Conservation (phyloP, 2,329 filamentous ascomycete genomes). For the Colletotrichum lini region DNA sequence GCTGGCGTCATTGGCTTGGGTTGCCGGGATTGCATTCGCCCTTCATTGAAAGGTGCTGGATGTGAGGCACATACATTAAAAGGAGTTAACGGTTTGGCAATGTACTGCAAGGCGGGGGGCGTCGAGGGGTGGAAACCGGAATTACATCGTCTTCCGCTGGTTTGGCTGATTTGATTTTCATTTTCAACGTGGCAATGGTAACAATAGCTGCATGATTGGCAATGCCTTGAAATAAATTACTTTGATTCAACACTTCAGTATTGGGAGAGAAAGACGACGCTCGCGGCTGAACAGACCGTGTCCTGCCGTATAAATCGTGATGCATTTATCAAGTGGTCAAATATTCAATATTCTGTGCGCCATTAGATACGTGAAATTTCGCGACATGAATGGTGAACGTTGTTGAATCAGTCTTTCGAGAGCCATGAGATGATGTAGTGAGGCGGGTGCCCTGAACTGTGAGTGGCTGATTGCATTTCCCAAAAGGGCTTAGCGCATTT, state of each 20-base stretch:
- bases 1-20: conserved; percentile 39
- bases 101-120: conserved; percentile 34
- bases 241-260: not conserved
- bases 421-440: conserved; percentile 12
- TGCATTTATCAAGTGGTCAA: no score
- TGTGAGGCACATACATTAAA: conserved; percentile 62
- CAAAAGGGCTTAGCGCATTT: conserved; percentile 43
- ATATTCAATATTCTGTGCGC: no score
- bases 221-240: conserved; percentile 20
- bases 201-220: conserved; percentile 42
- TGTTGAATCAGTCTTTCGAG: not conserved
- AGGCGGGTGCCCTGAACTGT: conserved; percentile 42
- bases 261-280: no score
- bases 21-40: conserved; percentile 28
- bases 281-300: no score
- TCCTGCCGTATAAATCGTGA: no score
- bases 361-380: not conserved
- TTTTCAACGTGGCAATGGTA: conserved; percentile 37
- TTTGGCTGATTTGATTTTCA: conserved; percentile 43
- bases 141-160: conserved; percentile 13
- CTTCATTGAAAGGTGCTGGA: conserved; percentile 33
- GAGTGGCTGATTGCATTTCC: conserved; percentile 40
- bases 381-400: no score
- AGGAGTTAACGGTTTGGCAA: conserved; percentile 56
- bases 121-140: conserved; percentile 31